Evolutionary conservation across 192 early-diverging fungal species (phyloP), one percentile per base, ranked within the genome.

Genomic region (Kickxella alabastrina): DNA sequence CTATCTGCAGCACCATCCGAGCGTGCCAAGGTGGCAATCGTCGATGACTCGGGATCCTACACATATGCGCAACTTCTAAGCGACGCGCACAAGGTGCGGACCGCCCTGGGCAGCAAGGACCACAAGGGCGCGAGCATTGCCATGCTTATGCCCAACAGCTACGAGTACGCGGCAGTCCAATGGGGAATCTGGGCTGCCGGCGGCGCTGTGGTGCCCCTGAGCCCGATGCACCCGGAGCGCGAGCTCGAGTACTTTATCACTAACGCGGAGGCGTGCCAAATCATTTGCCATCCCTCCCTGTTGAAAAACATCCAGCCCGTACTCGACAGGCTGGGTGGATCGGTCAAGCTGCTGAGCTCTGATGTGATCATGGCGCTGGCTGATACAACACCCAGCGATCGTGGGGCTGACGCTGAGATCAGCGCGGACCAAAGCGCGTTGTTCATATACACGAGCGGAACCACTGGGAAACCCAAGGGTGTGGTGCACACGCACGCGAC

Each of bases 371-470:
- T 57, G 35, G 36, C 36, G 1, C 41, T 56, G 54, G 10, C 48
- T 34, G 22, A 14, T 1, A 9, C 23, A 2, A 7, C 41, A 10
- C 17, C 35, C 19, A 21, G 29, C 27, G 41, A 27, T 3, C 17
- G 10, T 4, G 25, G 12, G 0, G 34, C 45, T 3, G 65, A 68
- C 22, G 23, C 43, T 0, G 58, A 50, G 10, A 58, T 79, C 8
- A 59, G 65, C 31, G 72, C 78, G 45, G 47, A 62, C 29, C 62
- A 65, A 35, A 53, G 82, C 25, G 89, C 87, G 1, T 52, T 88
- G 57, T 83, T 92, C 54, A 86, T 91, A 28, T 91, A 86, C 68
- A 91, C 89, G 0, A 86, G 83, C 43, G 88, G 87, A 12, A 86
- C 81, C 0, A 83, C 82, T 7, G 78, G 80, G 26, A 65, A 59